Evolutionary conservation across 2,329 filamentous ascomycete species (phyloP).

Genomic region (Dactylonectria macrodidyma): DNA sequence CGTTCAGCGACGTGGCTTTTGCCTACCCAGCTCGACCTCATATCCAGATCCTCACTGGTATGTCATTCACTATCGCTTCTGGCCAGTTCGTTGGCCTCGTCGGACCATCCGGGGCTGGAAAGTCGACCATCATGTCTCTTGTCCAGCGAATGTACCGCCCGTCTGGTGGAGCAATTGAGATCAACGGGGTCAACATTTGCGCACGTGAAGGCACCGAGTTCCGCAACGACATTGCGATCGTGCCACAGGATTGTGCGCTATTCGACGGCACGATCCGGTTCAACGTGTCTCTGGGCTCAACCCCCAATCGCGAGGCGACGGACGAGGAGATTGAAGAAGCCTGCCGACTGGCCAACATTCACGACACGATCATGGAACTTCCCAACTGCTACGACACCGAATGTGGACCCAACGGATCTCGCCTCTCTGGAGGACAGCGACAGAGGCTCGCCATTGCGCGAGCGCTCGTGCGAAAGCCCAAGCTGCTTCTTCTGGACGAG

Average conservation of each 20-base stretch:
- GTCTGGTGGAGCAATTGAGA: constrained; percentile 56
- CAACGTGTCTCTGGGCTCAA: constrained; percentile 69
- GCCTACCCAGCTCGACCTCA: constrained; percentile 76
- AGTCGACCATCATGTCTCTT: constrained; percentile 75
- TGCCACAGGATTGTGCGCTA: constrained; percentile 71
- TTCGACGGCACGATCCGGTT: constrained; percentile 71
- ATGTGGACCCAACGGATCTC: constrained; percentile 79
- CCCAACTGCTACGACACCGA: constrained; percentile 78
- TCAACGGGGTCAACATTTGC: constrained; percentile 64
- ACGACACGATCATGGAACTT: constrained; percentile 75
- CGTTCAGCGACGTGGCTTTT: constrained; percentile 74
- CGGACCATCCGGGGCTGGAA: constrained; percentile 76
- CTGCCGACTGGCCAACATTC: constrained; percentile 78
- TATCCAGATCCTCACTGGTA: constrained; percentile 67
- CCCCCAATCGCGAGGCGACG: constrained; percentile 68
- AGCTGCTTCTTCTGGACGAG: constrained; percentile 85
- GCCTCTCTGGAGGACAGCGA: constrained; percentile 84
- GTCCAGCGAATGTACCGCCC: constrained; percentile 66
- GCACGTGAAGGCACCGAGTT: constrained; percentile 60
- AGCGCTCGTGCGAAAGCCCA: constrained; percentile 79
- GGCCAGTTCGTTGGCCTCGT: constrained; percentile 76
- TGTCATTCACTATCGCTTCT: constrained; percentile 70
- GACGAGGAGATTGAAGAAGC: constrained; percentile 76
- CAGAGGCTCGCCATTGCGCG: constrained; percentile 86
- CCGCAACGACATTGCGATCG: constrained; percentile 68